phyloP scores from a whole-genome alignment of 2,329 filamentous ascomycete genomes.

The Tolypocladium album region DNA sequence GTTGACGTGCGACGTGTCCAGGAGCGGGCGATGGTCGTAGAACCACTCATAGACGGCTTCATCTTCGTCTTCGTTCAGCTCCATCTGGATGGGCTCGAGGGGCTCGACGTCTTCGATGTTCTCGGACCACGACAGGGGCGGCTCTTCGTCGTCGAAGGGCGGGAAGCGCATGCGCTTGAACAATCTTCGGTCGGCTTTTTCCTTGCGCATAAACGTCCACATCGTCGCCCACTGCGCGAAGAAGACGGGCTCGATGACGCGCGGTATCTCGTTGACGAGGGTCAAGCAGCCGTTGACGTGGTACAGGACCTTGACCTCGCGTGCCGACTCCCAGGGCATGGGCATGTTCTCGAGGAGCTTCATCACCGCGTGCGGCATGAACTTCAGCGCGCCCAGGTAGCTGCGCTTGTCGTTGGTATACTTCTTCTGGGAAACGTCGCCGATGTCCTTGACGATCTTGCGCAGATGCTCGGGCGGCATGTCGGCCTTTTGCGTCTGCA shows the following conservation, averaged over 20 bases:
- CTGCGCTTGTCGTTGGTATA: constrained; percentile 98
- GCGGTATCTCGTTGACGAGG: constrained; percentile 88
- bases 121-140: constrained; percentile 93
- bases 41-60: constrained; percentile 91
- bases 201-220: constrained; percentile 97
- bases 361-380: constrained; percentile 97
- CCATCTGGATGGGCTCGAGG: constrained; percentile 95
- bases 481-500: constrained; percentile 96
- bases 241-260: constrained; percentile 95
- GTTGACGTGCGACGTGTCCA: constrained; percentile 89
- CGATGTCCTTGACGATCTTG: constrained; percentile 97
- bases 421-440: constrained; percentile 98
- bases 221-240: constrained; percentile 99
- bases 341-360: constrained; percentile 99
- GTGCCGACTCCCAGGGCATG: constrained; percentile 96
- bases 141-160: constrained; percentile 97
- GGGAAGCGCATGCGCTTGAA: constrained; percentile 99
- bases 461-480: constrained; percentile 97
- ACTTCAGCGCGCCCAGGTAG: constrained; percentile 94
- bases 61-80: constrained; percentile 90
- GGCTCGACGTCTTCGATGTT: constrained; percentile 99
- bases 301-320: constrained; percentile 96
- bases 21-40: constrained; percentile 83
- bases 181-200: constrained; percentile 89
- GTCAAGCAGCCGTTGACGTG: constrained; percentile 97